These are phyloP conservation scores for Apiotrichum mycotoxinovorans DNA, from an alignment of 1,284 basidiomycete genomes.

Conservation along the genomic window DNA sequence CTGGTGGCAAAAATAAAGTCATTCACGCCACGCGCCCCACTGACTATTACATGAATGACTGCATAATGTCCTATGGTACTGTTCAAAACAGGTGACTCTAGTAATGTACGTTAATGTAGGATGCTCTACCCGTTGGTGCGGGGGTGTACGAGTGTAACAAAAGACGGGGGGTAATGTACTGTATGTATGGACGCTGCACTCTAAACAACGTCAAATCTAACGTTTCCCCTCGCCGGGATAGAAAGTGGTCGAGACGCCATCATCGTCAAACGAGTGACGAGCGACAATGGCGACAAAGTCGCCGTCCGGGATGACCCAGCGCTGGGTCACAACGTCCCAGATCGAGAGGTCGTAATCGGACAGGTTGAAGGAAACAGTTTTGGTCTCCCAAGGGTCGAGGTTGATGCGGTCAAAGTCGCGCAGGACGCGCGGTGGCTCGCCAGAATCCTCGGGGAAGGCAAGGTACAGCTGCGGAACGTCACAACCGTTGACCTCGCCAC, in stretches of 20 bases:
- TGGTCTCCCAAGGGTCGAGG: slow-evolving; percentile 39
- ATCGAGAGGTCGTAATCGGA: slow-evolving; percentile 49
- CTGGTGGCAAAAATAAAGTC: too few species aligned
- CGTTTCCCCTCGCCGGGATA: slow-evolving; percentile 9
- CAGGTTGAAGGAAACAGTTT: slow-evolving; percentile 43
- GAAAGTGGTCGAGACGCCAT: slow-evolving; percentile 16
- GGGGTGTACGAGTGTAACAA: neutral
- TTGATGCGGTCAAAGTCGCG: slow-evolving; percentile 46
- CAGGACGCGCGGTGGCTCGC: slow-evolving; percentile 49
- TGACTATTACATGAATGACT: too few species aligned
- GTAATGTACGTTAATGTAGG: too few species aligned
- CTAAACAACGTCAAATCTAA: neutral
- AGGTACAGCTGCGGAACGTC: slow-evolving; percentile 51
- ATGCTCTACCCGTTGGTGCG: too few species aligned
- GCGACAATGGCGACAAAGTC: slow-evolving; percentile 43
- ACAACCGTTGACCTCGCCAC: slow-evolving; percentile 48
- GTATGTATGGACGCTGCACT: neutral
- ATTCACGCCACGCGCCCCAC: too few species aligned
- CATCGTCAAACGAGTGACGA: slow-evolving; percentile 12
- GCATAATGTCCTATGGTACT: too few species aligned
- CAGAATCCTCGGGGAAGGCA: slow-evolving; percentile 42
- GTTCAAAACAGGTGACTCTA: too few species aligned
- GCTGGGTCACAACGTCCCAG: slow-evolving; percentile 48
- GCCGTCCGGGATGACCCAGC: slow-evolving; percentile 48
- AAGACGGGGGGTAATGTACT: neutral